phyloP scores from a whole-genome alignment of 1,139 yeast species.

The Kurtzmaniella natalensis region DNA sequence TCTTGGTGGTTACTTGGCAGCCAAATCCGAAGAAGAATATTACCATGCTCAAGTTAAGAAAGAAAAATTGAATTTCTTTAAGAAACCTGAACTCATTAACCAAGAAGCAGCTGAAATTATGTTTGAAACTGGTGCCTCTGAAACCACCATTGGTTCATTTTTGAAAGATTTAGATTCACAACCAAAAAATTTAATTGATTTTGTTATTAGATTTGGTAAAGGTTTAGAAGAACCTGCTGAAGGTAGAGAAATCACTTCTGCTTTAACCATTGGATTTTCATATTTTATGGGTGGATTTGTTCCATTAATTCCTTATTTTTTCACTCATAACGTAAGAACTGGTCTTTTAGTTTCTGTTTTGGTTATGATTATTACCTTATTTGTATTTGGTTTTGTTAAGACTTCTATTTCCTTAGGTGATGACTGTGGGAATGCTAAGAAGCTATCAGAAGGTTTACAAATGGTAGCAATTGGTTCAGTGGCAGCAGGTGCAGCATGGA shows the following conservation, averaged over 20 bases:
- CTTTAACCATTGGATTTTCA: conserved; percentile 69
- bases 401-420: conserved; percentile 81
- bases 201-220: conserved; percentile 66
- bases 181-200: conserved; percentile 66
- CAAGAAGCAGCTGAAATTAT: conserved; percentile 73
- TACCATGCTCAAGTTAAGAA: conserved; percentile 65
- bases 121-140: conserved; percentile 65
- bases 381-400: conserved; percentile 82
- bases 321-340: conserved; percentile 63
- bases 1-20: conserved; percentile 77
- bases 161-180: conserved; percentile 64
- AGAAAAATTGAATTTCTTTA: conserved; percentile 66
- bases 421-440: conserved; percentile 58
- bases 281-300: conserved; percentile 79
- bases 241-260: conserved; percentile 71
- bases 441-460: conserved; percentile 76
- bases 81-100: conserved; percentile 54
- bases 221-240: conserved; percentile 81
- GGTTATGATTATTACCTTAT: conserved; percentile 81
- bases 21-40: conserved; percentile 73
- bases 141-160: conserved; percentile 60
- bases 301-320: conserved; percentile 78
- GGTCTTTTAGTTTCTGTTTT: conserved; percentile 75
- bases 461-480: conserved; percentile 91
- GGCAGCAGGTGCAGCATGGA: conserved; percentile 98